Evolutionary conservation across 768 basidiomycete genomes (phyloP).

Genomic region (Tubosaeta brunneosetosa): DNA sequence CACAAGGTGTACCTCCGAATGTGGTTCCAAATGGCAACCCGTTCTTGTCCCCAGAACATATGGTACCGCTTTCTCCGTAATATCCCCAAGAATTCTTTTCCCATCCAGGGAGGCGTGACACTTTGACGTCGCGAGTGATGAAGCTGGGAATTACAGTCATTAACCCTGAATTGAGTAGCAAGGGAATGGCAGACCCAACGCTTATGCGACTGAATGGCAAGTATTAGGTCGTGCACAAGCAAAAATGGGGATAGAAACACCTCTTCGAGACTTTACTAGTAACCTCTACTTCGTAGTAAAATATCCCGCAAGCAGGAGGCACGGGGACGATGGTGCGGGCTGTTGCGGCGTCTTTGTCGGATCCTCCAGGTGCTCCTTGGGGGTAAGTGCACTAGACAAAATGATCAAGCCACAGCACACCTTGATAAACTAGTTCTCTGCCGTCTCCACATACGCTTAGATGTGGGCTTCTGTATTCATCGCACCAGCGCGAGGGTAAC

Average conservation of each 20-base stretch:
- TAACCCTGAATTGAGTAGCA: background rate
- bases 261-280: conserved; percentile 75
- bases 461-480: conserved; percentile 54
- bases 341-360: conserved; percentile 81
- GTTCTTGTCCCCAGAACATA: conserved; percentile 69
- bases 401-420: conserved; percentile 34
- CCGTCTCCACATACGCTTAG: conserved; percentile 68
- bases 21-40: conserved; percentile 72
- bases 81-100: conserved; percentile 87
- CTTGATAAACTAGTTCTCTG: conserved; percentile 66
- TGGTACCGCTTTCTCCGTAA: conserved; percentile 83
- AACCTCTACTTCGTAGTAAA: conserved; percentile 91
- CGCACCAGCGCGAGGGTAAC: conserved; percentile 77
- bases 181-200: conserved; percentile 54
- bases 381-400: conserved; percentile 3
- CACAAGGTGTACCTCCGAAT: conserved; percentile 63
- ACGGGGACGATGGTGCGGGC: conserved; percentile 74
- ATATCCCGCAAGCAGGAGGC: conserved; percentile 84
- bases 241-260: conserved; percentile 37
- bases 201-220: conserved; percentile 59
- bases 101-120: conserved; percentile 81
- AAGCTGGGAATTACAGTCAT: conserved; percentile 44
- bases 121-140: conserved; percentile 56
- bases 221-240: conserved; percentile 13
- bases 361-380: conserved; percentile 48